phyloP scores from a whole-genome alignment of 2,329 filamentous ascomycete species.

The Penicillium concentricum region DNA sequence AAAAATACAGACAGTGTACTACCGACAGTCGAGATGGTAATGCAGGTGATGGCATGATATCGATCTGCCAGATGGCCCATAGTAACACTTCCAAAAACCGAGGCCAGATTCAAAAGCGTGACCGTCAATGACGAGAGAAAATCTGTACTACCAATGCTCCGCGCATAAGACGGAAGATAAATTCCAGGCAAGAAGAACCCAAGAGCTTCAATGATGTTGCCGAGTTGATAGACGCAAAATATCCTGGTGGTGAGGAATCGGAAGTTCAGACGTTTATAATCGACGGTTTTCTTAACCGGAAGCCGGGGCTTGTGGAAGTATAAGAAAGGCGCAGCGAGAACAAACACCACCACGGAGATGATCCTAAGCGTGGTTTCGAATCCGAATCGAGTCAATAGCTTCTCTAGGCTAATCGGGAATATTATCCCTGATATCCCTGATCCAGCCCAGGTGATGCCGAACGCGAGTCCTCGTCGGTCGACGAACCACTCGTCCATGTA shows the following conservation, averaged over 20 bases:
- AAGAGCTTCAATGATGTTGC: conserved; percentile 40
- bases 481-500: conserved; percentile 55
- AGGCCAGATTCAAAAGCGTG: conserved; percentile 32
- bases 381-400: conserved; percentile 43
- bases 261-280: conserved; percentile 42
- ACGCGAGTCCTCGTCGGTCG: conserved; percentile 44
- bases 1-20: conserved; percentile 44
- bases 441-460: conserved; percentile 47
- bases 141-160: conserved; percentile 23
- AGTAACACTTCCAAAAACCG: conserved; percentile 34
- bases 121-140: conserved; percentile 31
- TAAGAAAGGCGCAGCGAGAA: conserved; percentile 25
- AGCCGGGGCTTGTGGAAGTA: conserved; percentile 45
- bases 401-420: conserved; percentile 47
- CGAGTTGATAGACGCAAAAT: conserved; percentile 49
- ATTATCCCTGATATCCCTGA: conserved; percentile 43
- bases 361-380: conserved; percentile 47
- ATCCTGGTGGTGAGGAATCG: conserved; percentile 37
- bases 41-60: conserved; percentile 40
- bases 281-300: conserved; percentile 28
- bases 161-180: conserved; percentile 41
- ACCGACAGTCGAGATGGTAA: conserved; percentile 44
- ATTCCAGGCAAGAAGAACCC: conserved; percentile 41
- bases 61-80: conserved; percentile 44
- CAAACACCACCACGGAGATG: conserved; percentile 37